phyloP scores from a whole-genome alignment of 2,329 filamentous ascomycete species.

The Pseudogymnoascus destructans region DNA sequence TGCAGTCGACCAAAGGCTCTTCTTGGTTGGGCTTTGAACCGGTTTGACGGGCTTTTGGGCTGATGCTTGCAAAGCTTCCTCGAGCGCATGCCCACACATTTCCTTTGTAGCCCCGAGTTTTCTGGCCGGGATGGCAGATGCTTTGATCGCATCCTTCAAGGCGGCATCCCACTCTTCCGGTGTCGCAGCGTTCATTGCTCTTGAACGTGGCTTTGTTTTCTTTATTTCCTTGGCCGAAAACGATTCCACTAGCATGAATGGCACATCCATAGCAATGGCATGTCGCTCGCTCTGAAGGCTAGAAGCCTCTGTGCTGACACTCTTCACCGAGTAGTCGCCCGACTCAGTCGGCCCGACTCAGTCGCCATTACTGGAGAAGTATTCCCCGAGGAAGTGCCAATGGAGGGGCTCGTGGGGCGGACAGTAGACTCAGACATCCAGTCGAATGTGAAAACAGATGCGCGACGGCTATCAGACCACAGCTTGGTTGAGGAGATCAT shows the following conservation, averaged over 20 bases:
- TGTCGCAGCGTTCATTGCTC: slow-evolving; percentile 16
- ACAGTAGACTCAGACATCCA: slow-evolving; percentile 27
- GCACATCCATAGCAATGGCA: slow-evolving; percentile 1
- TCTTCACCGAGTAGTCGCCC: slow-evolving; percentile 23
- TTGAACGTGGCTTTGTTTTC: neutral
- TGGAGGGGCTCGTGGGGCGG: slow-evolving; percentile 21
- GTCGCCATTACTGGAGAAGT: slow-evolving; percentile 23
- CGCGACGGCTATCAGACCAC: slow-evolving; percentile 19
- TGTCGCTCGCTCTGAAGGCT: slow-evolving; percentile 17
- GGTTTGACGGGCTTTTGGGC: neutral
- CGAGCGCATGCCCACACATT: slow-evolving; percentile 4
- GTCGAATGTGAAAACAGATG: slow-evolving; percentile 14
- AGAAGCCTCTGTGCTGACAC: slow-evolving; percentile 25
- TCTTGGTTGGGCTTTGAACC: neutral
- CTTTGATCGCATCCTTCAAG: slow-evolving; percentile 1
- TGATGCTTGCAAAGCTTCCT: slow-evolving; percentile 2
- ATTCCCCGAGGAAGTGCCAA: slow-evolving; percentile 17
- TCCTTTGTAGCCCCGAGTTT: slow-evolving; percentile 2
- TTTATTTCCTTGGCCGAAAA: slow-evolving; percentile 8
- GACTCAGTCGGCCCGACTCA: slow-evolving; percentile 22
- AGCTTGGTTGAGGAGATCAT: slow-evolving; percentile 19
- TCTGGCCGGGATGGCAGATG: neutral
- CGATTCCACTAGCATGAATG: slow-evolving; percentile 9
- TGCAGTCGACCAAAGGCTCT: slow-evolving; percentile 3
- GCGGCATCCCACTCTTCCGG: slow-evolving; percentile 5